Percentiles rank a stretch among this genome's conserved stretches.
These are phyloP conservation scores for Auricularia sp. DNA, from an alignment of 768 basidiomycete species.

Conservation along the genomic window DNA sequence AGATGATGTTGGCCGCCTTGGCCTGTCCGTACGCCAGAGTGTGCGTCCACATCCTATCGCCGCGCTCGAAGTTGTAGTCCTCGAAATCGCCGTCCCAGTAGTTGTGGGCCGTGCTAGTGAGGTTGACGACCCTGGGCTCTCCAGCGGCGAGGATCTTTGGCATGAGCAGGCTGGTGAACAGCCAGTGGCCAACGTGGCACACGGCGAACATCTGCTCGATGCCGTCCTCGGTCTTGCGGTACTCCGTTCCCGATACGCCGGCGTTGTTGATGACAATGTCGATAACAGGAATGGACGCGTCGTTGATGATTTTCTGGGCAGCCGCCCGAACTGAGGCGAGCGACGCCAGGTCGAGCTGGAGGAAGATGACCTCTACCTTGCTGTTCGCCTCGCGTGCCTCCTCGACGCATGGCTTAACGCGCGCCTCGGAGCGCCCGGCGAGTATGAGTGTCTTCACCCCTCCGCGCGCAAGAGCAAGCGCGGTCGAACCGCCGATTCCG, in stretches of 20 bases:
- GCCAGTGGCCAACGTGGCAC: background rate
- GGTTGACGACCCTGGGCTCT: background rate
- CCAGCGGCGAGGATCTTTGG: background rate
- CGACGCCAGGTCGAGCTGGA: background rate
- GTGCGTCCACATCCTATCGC: background rate
- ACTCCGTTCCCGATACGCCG: background rate
- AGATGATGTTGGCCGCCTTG: background rate
- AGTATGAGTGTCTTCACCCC: background rate
- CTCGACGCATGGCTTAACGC: background rate
- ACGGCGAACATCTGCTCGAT: background rate
- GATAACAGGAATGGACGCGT: background rate
- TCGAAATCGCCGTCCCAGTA: background rate
- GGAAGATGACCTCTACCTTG: background rate
- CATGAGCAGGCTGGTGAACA: background rate
- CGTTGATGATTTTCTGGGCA: background rate
- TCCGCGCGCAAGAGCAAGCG: background rate
- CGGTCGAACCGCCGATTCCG: background rate
- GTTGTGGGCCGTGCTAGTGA: background rate
- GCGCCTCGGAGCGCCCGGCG: background rate
- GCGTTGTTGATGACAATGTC: conserved; percentile 1
- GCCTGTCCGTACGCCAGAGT: background rate
- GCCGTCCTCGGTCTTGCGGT: background rate
- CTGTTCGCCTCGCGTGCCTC: background rate
- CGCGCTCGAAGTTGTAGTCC: background rate
- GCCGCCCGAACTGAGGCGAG: background rate